A percentile compares a stretch with the other conserved stretches of the same genome.
Conservation (phyloP, 495 filamentous ascomycete species). For the Podospora pseudocomata region DNA sequence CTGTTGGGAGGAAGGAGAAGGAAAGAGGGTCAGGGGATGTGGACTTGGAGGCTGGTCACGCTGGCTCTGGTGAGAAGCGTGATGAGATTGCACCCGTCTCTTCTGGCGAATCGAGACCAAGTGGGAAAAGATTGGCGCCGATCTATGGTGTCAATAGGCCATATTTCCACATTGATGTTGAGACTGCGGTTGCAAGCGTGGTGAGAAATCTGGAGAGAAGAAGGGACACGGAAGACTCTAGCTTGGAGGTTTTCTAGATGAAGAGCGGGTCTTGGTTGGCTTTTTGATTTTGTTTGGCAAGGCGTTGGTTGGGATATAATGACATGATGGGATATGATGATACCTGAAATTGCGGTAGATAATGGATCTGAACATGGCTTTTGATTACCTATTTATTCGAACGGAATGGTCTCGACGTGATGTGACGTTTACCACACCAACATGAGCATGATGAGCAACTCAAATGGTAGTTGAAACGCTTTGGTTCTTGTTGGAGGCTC, state of each 20-base stretch:
- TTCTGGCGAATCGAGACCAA: neutral
- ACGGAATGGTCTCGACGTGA: no score
- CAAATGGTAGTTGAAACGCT: neutral
- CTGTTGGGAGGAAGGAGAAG: neutral
- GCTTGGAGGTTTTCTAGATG: neutral
- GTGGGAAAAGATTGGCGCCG: slow-evolving; percentile 26
- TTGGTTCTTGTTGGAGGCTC: neutral
- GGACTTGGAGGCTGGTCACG: slow-evolving; percentile 24
- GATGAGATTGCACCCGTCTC: slow-evolving; percentile 17
- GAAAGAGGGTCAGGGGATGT: neutral
- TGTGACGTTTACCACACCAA: neutral
- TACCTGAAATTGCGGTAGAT: neutral
- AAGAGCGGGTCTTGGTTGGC: neutral
- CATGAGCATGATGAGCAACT: neutral
- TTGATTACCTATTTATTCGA: no score
- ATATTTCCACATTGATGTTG: slow-evolving; percentile 58
- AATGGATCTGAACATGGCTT: neutral
- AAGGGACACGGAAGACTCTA: neutral
- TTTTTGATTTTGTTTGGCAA: neutral
- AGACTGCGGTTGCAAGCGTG: slow-evolving; percentile 61
- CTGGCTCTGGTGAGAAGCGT: neutral
- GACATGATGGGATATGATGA: neutral
- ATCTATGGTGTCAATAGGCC: slow-evolving; percentile 49
- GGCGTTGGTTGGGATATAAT: neutral
- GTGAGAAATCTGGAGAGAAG: slow-evolving; percentile 18